These are phyloP conservation scores for Pythium utonaiense DNA, from an alignment of 352 stramenopile species.

Conservation along the genomic window DNA sequence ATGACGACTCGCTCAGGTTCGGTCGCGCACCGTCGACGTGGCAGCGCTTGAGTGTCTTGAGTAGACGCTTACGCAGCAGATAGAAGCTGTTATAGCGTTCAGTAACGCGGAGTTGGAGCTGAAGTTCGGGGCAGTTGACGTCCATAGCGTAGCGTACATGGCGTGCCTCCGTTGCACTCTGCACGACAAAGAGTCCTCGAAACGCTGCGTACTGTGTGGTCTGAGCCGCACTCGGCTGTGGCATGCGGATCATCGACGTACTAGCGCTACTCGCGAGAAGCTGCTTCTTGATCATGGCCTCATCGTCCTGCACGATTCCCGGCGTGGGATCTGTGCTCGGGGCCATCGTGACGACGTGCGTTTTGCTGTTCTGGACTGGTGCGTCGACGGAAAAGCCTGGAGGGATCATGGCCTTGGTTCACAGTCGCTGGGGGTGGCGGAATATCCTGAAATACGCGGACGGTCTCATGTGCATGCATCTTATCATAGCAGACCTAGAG, in stretches of 20 bases:
- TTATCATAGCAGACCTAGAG: background rate
- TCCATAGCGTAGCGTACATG: constrained; percentile 73
- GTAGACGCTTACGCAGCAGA: constrained; percentile 43
- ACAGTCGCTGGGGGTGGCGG: too few relatives aligned
- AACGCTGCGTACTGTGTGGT: constrained; percentile 3
- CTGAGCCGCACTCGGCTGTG: background rate
- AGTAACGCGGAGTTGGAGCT: constrained; percentile 44
- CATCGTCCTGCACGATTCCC: background rate
- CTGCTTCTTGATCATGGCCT: constrained; percentile 11
- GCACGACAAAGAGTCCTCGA: constrained; percentile 43
- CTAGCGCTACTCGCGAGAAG: constrained; percentile 10
- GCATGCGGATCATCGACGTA: background rate
- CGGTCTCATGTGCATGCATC: too few relatives aligned
- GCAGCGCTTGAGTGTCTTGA: constrained; percentile 45
- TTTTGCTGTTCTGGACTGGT: background rate
- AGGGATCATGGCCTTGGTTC: constrained; percentile 11
- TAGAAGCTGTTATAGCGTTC: constrained; percentile 62
- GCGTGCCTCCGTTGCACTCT: constrained; percentile 40
- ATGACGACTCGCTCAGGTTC: constrained; percentile 8
- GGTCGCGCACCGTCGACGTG: constrained; percentile 17
- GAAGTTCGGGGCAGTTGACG: constrained; percentile 34
- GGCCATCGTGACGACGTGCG: background rate
- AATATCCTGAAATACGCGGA: constrained; percentile 3
- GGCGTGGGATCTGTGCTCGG: background rate
- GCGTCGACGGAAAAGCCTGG: constrained; percentile 24